Evolutionary conservation across 495 filamentous ascomycete genomes (phyloP), one percentile per base, ranked within the genome.

Genomic region (Rhypophila decipiens): DNA sequence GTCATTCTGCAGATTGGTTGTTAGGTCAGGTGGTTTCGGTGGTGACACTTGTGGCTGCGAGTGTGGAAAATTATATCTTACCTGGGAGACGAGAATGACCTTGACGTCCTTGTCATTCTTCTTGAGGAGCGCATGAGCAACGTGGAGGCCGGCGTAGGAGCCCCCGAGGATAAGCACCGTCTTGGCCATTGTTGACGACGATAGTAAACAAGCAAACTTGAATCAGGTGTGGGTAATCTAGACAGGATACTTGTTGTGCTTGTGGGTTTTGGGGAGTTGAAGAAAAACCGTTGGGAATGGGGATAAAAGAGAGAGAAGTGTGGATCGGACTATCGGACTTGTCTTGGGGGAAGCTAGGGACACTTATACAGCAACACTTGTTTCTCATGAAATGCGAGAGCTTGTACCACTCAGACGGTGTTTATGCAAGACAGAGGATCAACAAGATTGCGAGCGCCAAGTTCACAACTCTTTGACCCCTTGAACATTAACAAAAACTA

Each of bases 81-180:
- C 71, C 63, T 73, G 67, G 33, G 65, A 63, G 21, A 74, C 68
- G 33, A 74, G 63, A 19, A 74, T 58, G 47, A 74, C 69, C 44
- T 70, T 71, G 15, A 71, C n/a, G 39, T 71, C 61, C 46, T 63
- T 60, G 17, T 59, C 61, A 37, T 61, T 51, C 50, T 69, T 63
- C 50, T 78, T 76, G 49, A 80, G 59, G 20, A 83, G 64, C 18
- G 68, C 67, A 56, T 83, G 79, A 50, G 76, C 68, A 13, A 72
- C 49, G 20, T 70, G 64, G 18, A 82, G 59, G 48, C 75, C 79
- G 24, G 67, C 66, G 49, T 67, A 74, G 50, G 74, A 68, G 53
- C 72, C 78, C 10, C 79, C 79, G 5, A 83, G 60, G 42, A 83
- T 65, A 19, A 82, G 63, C 24, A 83, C 61, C 9, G 70, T 71